Evolutionary conservation across 331 rosid species (phyloP), one percentile per base, ranked within the genome.

Genomic region (Saraca asoca): DNA sequence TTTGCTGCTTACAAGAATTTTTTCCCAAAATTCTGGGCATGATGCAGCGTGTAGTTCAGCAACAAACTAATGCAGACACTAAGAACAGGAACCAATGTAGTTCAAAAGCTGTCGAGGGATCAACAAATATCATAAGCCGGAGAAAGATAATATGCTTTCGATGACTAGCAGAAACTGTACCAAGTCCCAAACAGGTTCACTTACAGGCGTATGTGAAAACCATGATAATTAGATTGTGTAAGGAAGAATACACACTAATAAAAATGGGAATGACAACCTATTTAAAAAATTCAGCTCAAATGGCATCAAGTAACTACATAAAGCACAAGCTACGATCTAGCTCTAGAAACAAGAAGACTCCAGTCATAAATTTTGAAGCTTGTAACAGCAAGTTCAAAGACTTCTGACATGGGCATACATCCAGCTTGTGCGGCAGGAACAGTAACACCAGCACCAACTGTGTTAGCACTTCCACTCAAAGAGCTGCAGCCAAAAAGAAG

Each of bases 341-440:
- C 60, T 56, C 79, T 24, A 24, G 31, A 24, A 24, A 24, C 81
- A 62, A 90, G 88, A 38, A 94, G 83, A 64, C 74, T 58, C 97
- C 97, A 86, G 81, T 90, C 88, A 64, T 64, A 49, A 72, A 90
- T 87, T 77, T 72, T 85, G 80, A 94, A 90, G 91, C 68, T 86
- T 35, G 91, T 71, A 74, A 82, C 87, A 7, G 91, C 87, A 19
- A 78, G 79, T 68, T 54, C 86, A 53, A 86, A 85, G 75, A 86
- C 85, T 73, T 90, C 97, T 7, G 82, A 61, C 87, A 94, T 82
- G 16, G 97, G 88, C 67, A 79, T 45, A 29, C 77, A 81, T 46
- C 99, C 99, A 38, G 81, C 83, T 67, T 83, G 88, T 12, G 71
- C 37, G 7, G 97, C 97, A 46, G 96, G 89, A 75, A 82, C 87